phyloP scores from a whole-genome alignment of 148 eudicot species.

The Rhododendron simsii region DNA sequence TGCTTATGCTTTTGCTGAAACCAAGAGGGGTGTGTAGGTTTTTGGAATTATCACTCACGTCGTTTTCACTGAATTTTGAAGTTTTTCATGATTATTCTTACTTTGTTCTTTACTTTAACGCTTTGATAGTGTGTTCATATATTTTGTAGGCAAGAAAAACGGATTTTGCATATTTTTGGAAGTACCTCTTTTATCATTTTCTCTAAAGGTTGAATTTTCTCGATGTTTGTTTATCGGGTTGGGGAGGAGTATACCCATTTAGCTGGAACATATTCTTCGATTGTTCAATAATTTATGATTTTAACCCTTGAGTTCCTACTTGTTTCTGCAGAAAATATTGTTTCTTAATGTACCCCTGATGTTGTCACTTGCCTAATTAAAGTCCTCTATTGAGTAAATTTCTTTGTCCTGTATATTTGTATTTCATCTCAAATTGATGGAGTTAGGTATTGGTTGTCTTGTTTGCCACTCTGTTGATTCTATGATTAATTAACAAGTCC shows the following conservation, averaged over 20 bases:
- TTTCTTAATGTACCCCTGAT: not conserved
- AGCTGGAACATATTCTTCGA: not conserved
- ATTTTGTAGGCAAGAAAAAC: not conserved
- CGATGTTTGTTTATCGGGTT: not conserved
- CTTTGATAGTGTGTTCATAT: not conserved
- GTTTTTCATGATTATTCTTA: not conserved
- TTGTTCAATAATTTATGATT: not conserved
- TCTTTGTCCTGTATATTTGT: not conserved
- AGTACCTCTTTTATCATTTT: not conserved
- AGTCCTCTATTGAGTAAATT: not conserved
- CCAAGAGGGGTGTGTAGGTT: not conserved
- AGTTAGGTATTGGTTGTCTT: conserved; percentile 9
- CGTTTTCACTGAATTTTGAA: not conserved
- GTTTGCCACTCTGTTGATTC: not conserved
- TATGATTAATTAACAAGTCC: not conserved
- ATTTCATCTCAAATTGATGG: not conserved
- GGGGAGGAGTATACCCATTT: not conserved
- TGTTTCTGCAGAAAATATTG: not conserved
- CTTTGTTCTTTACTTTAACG: not conserved
- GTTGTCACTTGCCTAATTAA: not conserved
- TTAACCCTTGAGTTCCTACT: not conserved
- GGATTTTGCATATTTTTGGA: not conserved
- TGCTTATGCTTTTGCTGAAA: not conserved
- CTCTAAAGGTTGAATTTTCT: not conserved
- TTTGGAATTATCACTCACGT: not conserved